Conservation (phyloP, 169 alveolate species). For the Plasmodium gaboni region DNA sequence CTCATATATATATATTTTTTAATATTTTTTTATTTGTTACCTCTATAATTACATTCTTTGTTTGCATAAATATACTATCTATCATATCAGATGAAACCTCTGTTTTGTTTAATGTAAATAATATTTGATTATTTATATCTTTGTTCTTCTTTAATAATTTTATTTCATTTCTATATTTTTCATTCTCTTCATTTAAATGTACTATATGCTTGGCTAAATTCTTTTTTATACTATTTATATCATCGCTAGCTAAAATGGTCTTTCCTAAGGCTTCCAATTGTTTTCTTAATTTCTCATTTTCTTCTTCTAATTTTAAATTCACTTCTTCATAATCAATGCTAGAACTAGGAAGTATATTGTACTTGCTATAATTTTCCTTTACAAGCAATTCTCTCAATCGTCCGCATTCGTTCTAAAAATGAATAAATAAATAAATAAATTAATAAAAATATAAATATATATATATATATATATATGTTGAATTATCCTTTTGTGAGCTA, state of each 20-base stretch:
- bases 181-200: conserved; percentile 45
- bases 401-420: conserved; percentile 40
- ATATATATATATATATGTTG: not conserved
- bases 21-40: not conserved
- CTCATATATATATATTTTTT: not conserved
- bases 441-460: not conserved
- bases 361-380: not conserved
- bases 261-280: conserved; percentile 47
- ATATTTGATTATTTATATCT: conserved; percentile 21
- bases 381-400: conserved; percentile 39
- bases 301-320: conserved; percentile 39
- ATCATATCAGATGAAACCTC: conserved; percentile 58
- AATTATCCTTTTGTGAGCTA: not conserved
- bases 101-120: conserved; percentile 32
- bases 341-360: not conserved
- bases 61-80: conserved; percentile 64
- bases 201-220: conserved; percentile 36
- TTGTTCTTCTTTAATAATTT: conserved; percentile 13
- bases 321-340: conserved; percentile 19
- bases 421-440: not conserved
- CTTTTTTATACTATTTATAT: conserved; percentile 38
- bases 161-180: conserved; percentile 47
- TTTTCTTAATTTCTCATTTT: conserved; percentile 36
- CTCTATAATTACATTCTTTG: conserved; percentile 48
- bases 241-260: conserved; percentile 43